phyloP scores from a whole-genome alignment of 345 rosid genomes.

The Ceriops decandra region DNA sequence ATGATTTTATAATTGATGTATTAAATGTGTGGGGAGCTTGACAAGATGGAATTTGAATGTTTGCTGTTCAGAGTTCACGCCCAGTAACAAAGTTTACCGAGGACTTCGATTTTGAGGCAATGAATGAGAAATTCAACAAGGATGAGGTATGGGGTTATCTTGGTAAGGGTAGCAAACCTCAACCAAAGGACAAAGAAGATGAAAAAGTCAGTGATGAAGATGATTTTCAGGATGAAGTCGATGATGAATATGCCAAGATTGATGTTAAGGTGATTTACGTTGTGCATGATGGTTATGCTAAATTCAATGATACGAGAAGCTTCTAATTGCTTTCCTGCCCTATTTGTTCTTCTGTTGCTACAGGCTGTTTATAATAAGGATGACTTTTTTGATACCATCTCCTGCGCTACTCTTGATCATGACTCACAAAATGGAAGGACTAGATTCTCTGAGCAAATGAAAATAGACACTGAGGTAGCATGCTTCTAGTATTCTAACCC shows the following conservation, averaged over 20 bases:
- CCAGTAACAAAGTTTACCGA: conserved; percentile 69
- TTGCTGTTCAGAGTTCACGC: conserved; percentile 38
- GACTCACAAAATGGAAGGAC: conserved; percentile 57
- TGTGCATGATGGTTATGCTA: conserved; percentile 2
- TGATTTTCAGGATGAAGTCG: conserved; percentile 43
- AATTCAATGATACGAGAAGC: not conserved
- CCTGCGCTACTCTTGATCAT: conserved; percentile 40
- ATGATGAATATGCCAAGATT: conserved; percentile 42
- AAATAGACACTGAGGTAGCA: conserved; percentile 68
- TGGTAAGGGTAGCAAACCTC: conserved; percentile 58
- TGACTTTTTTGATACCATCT: conserved; percentile 74
- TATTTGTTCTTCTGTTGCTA: conserved; percentile 6
- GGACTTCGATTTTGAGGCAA: conserved; percentile 86
- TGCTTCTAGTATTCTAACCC: not conserved
- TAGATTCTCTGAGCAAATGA: conserved; percentile 72
- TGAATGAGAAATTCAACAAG: conserved; percentile 95
- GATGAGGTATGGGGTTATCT: conserved; percentile 97
- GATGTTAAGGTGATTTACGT: conserved; percentile 38
- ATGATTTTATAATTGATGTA: not conserved
- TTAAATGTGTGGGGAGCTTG: not conserved
- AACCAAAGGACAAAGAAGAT: conserved; percentile 27
- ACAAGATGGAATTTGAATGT: not conserved
- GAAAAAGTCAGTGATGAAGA: conserved; percentile 50
- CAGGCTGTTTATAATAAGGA: conserved; percentile 79
- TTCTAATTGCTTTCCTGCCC: not conserved